Percentiles rank a stretch among this genome's conserved stretches.
phyloP scores from a whole-genome alignment of 169 alveolate species.

The Toxoplasma gondii region DNA sequence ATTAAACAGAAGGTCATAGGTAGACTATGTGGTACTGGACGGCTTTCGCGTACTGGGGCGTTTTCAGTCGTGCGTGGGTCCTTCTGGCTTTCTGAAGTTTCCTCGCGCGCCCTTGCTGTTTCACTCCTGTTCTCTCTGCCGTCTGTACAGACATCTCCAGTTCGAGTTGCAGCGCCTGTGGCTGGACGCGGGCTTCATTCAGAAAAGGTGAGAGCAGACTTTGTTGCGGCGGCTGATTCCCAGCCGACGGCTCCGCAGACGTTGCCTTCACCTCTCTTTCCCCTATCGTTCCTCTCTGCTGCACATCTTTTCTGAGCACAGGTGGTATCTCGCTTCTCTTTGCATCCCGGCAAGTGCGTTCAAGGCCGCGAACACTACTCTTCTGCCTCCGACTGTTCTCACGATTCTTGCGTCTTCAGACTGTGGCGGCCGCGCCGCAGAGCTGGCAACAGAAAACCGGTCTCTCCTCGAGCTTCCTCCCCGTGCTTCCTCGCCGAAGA shows the following conservation, averaged over 20 bases:
- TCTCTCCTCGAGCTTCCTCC: background rate
- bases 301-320: background rate
- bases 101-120: too few species aligned
- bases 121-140: too few species aligned
- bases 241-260: background rate
- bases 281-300: background rate
- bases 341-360: background rate
- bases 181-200: slow-evolving; percentile 24
- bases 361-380: background rate
- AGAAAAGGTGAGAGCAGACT: background rate
- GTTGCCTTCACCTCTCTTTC: background rate
- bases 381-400: background rate
- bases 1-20: too few species aligned
- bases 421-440: background rate
- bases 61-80: too few species aligned
- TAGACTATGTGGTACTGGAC: too few species aligned
- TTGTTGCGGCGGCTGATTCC: background rate
- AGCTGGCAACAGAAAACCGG: background rate
- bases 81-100: too few species aligned
- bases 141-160: background rate
- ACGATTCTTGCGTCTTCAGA: background rate
- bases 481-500: background rate
- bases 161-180: slow-evolving; percentile 28
- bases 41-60: too few species aligned
- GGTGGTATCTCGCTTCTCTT: background rate